Conservation (phyloP, 108 stramenopile genomes). For the Nitzschia sp. region DNA sequence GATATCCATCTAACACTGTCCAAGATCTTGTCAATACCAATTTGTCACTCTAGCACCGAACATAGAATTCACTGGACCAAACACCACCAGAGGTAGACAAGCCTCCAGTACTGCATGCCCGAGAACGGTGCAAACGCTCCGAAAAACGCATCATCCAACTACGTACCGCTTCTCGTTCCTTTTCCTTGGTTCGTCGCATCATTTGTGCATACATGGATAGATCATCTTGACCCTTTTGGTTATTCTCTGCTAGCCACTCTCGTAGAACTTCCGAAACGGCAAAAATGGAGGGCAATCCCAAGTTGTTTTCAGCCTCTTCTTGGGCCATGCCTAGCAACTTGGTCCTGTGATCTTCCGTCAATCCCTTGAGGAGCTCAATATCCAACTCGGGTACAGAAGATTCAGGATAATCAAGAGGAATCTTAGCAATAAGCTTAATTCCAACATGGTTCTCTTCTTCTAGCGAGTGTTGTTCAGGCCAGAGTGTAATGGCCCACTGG, state of each 20-base stretch:
- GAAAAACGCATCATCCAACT: background rate
- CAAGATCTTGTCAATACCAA: conserved; percentile 63
- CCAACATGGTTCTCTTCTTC: conserved; percentile 67
- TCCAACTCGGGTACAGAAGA: conserved; percentile 53
- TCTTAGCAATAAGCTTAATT: conserved; percentile 56
- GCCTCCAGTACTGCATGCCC: background rate
- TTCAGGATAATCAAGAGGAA: conserved; percentile 74
- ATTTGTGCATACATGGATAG: conserved; percentile 83
- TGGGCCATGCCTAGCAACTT: conserved; percentile 60
- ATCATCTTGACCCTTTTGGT: conserved; percentile 87
- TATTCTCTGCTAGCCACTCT: conserved; percentile 84
- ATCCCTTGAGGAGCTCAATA: conserved; percentile 70
- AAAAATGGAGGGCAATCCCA: conserved; percentile 78
- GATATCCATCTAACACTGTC: conserved; percentile 42
- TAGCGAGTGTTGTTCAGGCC: conserved; percentile 49
- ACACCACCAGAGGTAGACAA: no score
- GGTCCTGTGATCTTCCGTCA: conserved; percentile 54
- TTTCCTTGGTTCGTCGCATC: conserved; percentile 75
- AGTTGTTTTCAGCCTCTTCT: conserved; percentile 71
- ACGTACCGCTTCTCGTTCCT: conserved; percentile 65
- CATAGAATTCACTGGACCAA: background rate
- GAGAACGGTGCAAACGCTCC: background rate
- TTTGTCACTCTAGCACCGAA: conserved; percentile 15
- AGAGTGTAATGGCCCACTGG: conserved; percentile 69
- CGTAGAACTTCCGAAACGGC: conserved; percentile 76